Base-by-base conservation (phyloP, 345 rosid species). In the Garcia nutans region DNA sequence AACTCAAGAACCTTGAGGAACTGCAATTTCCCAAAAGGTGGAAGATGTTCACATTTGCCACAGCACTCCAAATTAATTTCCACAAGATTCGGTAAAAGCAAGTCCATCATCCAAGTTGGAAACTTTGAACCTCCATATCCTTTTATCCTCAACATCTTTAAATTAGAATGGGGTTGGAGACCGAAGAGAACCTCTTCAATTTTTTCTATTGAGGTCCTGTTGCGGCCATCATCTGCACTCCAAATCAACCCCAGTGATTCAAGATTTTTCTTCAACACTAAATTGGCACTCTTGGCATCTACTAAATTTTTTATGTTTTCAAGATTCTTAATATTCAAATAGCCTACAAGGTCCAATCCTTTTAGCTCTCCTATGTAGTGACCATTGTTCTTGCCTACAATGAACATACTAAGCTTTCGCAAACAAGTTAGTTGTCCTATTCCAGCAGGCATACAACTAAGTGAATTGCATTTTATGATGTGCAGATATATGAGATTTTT, bases 371-470 rank as follows among this genome's bases (percentile, higher is more conserved):
- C 26, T 15, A 69, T 3, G 23, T 22, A 59, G 55, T 15, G 71
- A 24, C 77, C 77, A 20, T 0, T 44, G 1, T 33, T 47, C 60
- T 45, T 61, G 41, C 74, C 66, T 26, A 82, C 77, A 24, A 78
- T 47, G 26, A 72, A 82, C 9, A 54, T 20, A n/a, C 74, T 56
- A 1, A 82, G 74, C 28, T 45, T 78, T 22, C 64, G 47, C 20
- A 81, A 20, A 49, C 24, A 59, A 50, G 70, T 61, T 24, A 78
- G 16, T 28, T 62, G 55, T 10, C 82, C 75, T 15, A 78, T 74
- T 10, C 26, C 45, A 2, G 44, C 59, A 7, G 77, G 79, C 72
- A 72, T 65, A 19, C 22, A 41, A 1, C 9, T 11, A 65, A 74
- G 80, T 17, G n/a, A 20, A 17, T 0, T 0, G 33, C 77, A 75